phyloP scores from a whole-genome alignment of 192 early-diverging fungal genomes.

The Coemansia furcata region DNA sequence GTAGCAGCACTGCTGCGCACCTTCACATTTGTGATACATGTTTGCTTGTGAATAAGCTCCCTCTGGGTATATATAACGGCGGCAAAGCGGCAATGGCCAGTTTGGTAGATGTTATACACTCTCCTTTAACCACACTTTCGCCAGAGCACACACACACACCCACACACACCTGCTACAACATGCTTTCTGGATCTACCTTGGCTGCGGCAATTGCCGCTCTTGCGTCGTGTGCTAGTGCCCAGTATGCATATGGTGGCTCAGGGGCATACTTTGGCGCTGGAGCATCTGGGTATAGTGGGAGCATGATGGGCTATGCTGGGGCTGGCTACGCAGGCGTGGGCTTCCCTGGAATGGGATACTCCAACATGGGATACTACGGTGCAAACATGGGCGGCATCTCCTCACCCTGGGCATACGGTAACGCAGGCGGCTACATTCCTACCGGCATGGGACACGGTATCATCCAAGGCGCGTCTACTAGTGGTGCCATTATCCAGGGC shows the following conservation, averaged over 20 bases:
- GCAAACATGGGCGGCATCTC: neutral
- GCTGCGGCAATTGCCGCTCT: neutral
- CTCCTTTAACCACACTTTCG: neutral
- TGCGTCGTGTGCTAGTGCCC: neutral
- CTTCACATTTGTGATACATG: neutral
- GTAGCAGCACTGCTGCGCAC: neutral
- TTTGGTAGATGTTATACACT: neutral
- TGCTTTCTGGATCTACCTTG: neutral
- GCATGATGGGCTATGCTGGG: slow-evolving; percentile 1
- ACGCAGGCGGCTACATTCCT: slow-evolving; percentile 10
- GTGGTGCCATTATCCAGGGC: slow-evolving; percentile 13
- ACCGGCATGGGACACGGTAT: slow-evolving; percentile 17
- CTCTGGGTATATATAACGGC: neutral
- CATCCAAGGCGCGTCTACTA: slow-evolving; percentile 18
- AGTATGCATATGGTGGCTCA: neutral
- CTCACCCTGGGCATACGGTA: neutral
- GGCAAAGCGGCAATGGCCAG: neutral
- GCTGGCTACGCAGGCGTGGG: slow-evolving; percentile 1
- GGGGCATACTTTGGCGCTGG: neutral
- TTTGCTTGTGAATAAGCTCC: neutral
- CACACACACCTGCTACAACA: neutral
- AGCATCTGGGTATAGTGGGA: neutral
- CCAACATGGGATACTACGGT: neutral
- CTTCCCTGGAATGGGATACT: neutral
- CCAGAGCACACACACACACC: neutral